Evolutionary conservation across 345 rosid genomes (phyloP), one percentile per base, ranked within the genome.

Genomic region (Hibiscus tridactylites): DNA sequence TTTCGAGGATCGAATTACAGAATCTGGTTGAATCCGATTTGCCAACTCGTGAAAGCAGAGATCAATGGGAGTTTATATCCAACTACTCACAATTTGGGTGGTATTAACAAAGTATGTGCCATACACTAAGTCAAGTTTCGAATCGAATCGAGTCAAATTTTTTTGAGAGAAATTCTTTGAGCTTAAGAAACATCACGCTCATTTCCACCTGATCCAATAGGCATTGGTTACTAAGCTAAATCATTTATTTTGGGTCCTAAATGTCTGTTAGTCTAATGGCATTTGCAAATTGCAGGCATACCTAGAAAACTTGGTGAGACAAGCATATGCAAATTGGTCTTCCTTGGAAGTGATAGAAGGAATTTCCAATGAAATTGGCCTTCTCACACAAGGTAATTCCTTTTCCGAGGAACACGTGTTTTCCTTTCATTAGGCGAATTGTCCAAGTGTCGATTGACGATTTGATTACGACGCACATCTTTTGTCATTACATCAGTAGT

Each of bases 21-120:
- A 17, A 16, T 91, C 67, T 71, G 77, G 42, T 60, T 94, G 8
- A 88, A 87, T 66, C 96, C 98, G 3, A 79, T 94, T 2, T 90
- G 98, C 58, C 88, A 94, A 79, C 78, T 85, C 17, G 75, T 86
- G 8, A 68, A 60, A 66, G 93, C 86, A 4, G 46, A 56, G n/a
- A 78, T 90, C 58, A 19, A 85, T 66, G 95, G 89, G 9, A 81
- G 79, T 1, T 61, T 78, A 3, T 85, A 74, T 74, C 72, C 79
- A 28, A 24, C 78, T 28, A 19, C 69, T 8, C 73, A 54, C 42
- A 88, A 90, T 19, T 76, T 81, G 3, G 15, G 73, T 17, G 69
- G 4, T 59, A 28, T 74, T 3, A 77, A 76, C 49, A 84, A 81
- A 85, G 96, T 91, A 88, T 12, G 77, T 66, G 57, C 6, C 8